Evolutionary conservation across 495 filamentous ascomycete species (phyloP).

Genomic region (Hapsidospora chrysogenum): DNA sequence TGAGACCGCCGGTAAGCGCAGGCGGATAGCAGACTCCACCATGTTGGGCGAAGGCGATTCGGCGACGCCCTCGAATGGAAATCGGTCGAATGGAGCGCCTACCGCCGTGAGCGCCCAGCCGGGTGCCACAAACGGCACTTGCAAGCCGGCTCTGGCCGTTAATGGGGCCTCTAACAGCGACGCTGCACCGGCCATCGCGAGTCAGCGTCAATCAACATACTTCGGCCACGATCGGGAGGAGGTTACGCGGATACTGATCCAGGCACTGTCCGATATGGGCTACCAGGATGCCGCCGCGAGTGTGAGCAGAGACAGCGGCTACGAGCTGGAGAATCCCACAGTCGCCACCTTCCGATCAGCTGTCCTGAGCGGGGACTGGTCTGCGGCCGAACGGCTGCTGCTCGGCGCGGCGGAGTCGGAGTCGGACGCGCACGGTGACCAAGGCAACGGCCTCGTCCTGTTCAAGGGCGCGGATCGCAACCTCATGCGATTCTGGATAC

Average conservation of each 20-base stretch:
- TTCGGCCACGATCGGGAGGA: conserved; percentile 86
- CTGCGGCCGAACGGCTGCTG: conserved; percentile 66
- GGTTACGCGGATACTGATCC: conserved; percentile 82
- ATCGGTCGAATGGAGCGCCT: too few relatives aligned
- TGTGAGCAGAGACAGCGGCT: conserved; percentile 71
- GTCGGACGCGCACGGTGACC: conserved; percentile 30
- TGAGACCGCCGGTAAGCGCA: too few relatives aligned
- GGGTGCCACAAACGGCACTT: conserved; percentile 19
- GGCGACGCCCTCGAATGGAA: conserved; percentile 6
- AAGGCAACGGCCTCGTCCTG: conserved; percentile 24
- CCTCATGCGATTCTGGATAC: conserved; percentile 50
- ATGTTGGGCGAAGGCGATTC: background rate
- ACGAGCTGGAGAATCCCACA: conserved; percentile 66
- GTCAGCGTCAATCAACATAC: conserved; percentile 13
- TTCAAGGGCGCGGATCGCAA: conserved; percentile 26
- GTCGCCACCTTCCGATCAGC: conserved; percentile 75
- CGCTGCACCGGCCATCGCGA: too few relatives aligned
- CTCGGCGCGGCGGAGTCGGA: conserved; percentile 38
- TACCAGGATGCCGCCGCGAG: conserved; percentile 59
- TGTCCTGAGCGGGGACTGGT: conserved; percentile 69
- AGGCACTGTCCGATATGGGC: conserved; percentile 75
- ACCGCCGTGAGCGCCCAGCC: background rate
- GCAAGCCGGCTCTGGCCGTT: conserved; percentile 11
- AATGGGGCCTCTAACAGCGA: conserved; percentile 23
- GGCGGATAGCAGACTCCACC: too few relatives aligned